phyloP scores from a whole-genome alignment of 2,329 filamentous ascomycete species.

The Botryotinia convoluta region DNA sequence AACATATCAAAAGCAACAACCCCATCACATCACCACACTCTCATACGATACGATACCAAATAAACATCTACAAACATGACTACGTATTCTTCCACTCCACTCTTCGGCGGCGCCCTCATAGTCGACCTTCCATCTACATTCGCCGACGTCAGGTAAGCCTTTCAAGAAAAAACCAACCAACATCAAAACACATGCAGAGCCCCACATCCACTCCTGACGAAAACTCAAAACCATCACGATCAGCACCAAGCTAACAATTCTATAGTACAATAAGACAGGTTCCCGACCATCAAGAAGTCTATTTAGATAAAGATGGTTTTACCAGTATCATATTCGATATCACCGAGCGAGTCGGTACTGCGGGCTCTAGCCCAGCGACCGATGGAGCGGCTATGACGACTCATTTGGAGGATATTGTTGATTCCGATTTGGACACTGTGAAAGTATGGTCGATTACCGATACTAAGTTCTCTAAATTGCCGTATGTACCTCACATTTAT shows the following conservation, averaged over 20 bases:
- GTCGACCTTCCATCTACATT: slow-evolving; percentile 67
- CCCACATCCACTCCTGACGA: slow-evolving; percentile 8
- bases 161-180: not conserved
- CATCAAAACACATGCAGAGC: slow-evolving; percentile 1
- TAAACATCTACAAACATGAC: not conserved
- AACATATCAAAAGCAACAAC: slow-evolving; percentile 6
- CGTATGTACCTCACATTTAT: slow-evolving; percentile 26
- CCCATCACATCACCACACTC: not conserved
- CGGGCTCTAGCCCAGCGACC: slow-evolving; percentile 54
- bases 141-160: slow-evolving; percentile 68
- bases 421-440: slow-evolving; percentile 59
- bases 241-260: slow-evolving; percentile 26
- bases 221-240: slow-evolving; percentile 15
- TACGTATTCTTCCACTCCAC: slow-evolving; percentile 44
- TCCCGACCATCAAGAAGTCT: slow-evolving; percentile 89
- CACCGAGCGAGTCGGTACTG: slow-evolving; percentile 69
- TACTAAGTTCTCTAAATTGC: slow-evolving; percentile 55
- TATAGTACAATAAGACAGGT: slow-evolving; percentile 70
- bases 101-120: slow-evolving; percentile 71
- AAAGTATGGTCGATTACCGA: slow-evolving; percentile 65
- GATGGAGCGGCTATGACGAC: slow-evolving; percentile 69
- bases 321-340: slow-evolving; percentile 90
- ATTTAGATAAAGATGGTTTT: slow-evolving; percentile 78
- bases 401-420: slow-evolving; percentile 68
- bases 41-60: not conserved